Evolutionary conservation across 805 yeast species (phyloP), one percentile per base, ranked within the genome.

Genomic region (Kurtzmaniella cleridarum): DNA sequence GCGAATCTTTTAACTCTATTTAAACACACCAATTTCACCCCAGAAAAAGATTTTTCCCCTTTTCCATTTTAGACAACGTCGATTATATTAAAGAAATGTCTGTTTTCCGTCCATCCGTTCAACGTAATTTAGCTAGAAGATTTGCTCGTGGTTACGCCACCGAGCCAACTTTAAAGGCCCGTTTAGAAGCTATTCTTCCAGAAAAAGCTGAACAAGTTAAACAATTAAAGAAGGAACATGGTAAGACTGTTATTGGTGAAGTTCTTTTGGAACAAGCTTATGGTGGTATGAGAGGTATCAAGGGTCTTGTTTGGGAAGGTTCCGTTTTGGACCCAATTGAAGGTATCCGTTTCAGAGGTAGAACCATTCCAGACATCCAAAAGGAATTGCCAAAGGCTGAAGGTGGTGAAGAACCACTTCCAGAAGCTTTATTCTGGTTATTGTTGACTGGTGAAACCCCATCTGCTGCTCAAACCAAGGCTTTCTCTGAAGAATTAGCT

Each of bases 181-280:
- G 95, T 63, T 90, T 93, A 62, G 95, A 89, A 41, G 95, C 87
- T 60, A 74, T 87, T 50, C 78, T 90, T 63, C 98, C 98, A 50
- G 89, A 78, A 57, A 86, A 86, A 74, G 84, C 84, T 53, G 96
- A 88, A 66, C 87, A 89, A 73, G 83, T 93, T 68, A 85, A 84
- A 73, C 78, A 81, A 55, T 81, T 91, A 66, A 89, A 91, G 70
- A 76, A 86, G 65, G 95, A 89, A 58, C 78, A 91, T 66, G 98
- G 98, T 55, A 76, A 81, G 63, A 77, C 85, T 59, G 84, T 68
- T 29, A 67, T 68, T 46, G 73, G 73, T 44, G 73, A 68, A 55
- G 73, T 68, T 46, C 53, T 64, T 38, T 58, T 64, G 35, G 70
- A 64, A 57, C 70, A 64, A 55, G 70, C 64, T 32, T 68, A 68